Conservation (phyloP, 2,329 filamentous ascomycete species). For the Cladorrhinum sp. region DNA sequence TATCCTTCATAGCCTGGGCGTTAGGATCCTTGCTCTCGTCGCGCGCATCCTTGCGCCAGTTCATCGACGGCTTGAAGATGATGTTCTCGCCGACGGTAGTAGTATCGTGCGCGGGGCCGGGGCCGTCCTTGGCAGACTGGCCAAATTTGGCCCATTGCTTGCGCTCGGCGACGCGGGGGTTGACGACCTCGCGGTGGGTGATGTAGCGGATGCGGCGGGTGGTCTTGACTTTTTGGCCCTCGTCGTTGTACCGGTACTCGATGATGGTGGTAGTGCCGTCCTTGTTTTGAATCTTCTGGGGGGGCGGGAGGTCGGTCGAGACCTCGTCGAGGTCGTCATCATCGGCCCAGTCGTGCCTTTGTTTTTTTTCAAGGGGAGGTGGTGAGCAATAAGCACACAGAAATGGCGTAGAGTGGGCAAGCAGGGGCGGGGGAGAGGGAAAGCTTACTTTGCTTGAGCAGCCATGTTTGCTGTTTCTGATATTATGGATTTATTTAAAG, state of each 20-base stretch:
- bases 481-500: neutral
- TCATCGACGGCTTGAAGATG: slow-evolving; percentile 86
- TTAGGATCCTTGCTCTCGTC: slow-evolving; percentile 71
- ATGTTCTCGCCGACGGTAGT: slow-evolving; percentile 97
- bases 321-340: slow-evolving; percentile 84
- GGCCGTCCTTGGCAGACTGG: slow-evolving; percentile 75
- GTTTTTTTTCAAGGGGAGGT: neutral
- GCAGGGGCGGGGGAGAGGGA: neutral
- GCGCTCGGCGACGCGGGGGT: slow-evolving; percentile 93
- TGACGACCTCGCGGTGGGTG: slow-evolving; percentile 87
- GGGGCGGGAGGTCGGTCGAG: slow-evolving; percentile 67
- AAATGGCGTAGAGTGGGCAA: neutral
- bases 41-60: slow-evolving; percentile 89
- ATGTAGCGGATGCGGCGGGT: slow-evolving; percentile 93
- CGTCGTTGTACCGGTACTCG: slow-evolving; percentile 85
- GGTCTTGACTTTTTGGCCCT: slow-evolving; percentile 94
- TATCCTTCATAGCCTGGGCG: slow-evolving; percentile 71
- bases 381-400: neutral
- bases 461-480: slow-evolving; percentile 23
- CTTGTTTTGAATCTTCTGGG: slow-evolving; percentile 92
- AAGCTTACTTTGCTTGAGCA: slow-evolving; percentile 25
- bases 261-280: slow-evolving; percentile 97
- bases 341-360: slow-evolving; percentile 84
- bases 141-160: slow-evolving; percentile 94
- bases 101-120: slow-evolving; percentile 82